These are phyloP conservation scores for Vinca minor DNA, from an alignment of 257 asterid species.

Conservation along the genomic window DNA sequence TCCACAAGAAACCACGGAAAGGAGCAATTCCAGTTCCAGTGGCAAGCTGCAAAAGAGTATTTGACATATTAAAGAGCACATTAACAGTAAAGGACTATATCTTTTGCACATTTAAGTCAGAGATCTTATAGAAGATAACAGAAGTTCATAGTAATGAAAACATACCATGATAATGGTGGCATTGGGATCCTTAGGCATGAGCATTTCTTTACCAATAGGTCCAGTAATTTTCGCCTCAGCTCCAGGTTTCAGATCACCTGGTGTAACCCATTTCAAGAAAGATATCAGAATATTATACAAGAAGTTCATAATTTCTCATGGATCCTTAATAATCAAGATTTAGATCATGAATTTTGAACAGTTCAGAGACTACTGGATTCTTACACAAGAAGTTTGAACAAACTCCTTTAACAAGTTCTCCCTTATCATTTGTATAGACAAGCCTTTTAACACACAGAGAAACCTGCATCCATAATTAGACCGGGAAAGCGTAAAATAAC, in stretches of 20 bases:
- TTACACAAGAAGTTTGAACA: slow-evolving; percentile 98
- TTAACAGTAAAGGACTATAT: not conserved
- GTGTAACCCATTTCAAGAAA: slow-evolving; percentile 10
- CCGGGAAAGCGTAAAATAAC: not conserved
- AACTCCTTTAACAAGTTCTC: slow-evolving; percentile 83
- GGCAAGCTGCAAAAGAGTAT: slow-evolving; percentile 51
- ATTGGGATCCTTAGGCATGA: slow-evolving; percentile 93
- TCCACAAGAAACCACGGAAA: slow-evolving; percentile 91
- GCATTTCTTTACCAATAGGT: slow-evolving; percentile 98
- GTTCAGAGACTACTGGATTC: slow-evolving; percentile 15
- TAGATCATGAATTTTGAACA: not conserved
- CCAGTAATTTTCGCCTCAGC: slow-evolving; percentile 80
- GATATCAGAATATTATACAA: not conserved
- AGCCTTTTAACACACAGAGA: slow-evolving; percentile 91
- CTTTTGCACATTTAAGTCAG: not conserved
- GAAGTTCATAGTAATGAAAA: not conserved
- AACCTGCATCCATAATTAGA: slow-evolving; percentile 41
- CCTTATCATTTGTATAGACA: slow-evolving; percentile 79
- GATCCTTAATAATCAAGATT: too few species aligned
- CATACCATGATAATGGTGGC: slow-evolving; percentile 72
- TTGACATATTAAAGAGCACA: slow-evolving; percentile 11
- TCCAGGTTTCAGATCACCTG: slow-evolving; percentile 95
- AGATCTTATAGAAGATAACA: slow-evolving; percentile 5
- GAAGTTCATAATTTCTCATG: slow-evolving; percentile 1
- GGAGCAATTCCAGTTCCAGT: slow-evolving; percentile 99